Evolutionary conservation across 2,329 filamentous ascomycete genomes (phyloP), one percentile per base, ranked within the genome.

Genomic region (Lecanosticta acicola): DNA sequence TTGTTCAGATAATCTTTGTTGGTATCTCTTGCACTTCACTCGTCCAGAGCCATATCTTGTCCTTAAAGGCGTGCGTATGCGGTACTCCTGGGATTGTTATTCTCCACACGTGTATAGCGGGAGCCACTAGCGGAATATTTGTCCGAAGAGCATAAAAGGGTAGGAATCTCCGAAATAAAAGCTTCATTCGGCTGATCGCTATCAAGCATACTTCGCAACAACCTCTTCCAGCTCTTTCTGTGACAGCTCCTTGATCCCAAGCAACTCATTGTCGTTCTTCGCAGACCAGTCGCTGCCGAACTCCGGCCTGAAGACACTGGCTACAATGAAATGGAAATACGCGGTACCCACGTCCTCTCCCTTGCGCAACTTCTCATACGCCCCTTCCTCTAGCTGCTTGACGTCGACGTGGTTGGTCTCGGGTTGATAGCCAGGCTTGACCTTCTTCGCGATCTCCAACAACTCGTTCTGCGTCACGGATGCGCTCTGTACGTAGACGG

Each of bases 391-490:
- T n/a, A 57, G 14, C 24, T 65, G 58, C n/a, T 56, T 58, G 0
- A 60, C 62, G 32, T 40, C 45, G 14, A 57, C 57, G 10, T 48
- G 35, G 33, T 44, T 43, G 1, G 53, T 48, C n/a, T 56, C 56
- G 32, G 57, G 47, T 49, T 61, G 61, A 26, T 60, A 49, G n/a
- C 45, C 56, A 0, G 64, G 61, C 37, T 63, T 58, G 24, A 59
- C 57, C 36, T 65, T 61, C 53, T 64, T 60, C n/a, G 59, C 61
- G 24, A 64, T 60, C 17, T 55, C 56, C 16, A 70, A 48, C 9
- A 70, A 41, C 41, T 65, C 48, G 32, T 69, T 69, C 55, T 70
- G 66, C 11, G 67, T 64, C 3, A 65, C 39, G 1, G 57, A 49
- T 4, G 59, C 53, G 37, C 57, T 61, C 18, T 70, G 66, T n/a